Conservation (phyloP, 805 yeast genomes). For the Saturnispora serradocipensis region DNA sequence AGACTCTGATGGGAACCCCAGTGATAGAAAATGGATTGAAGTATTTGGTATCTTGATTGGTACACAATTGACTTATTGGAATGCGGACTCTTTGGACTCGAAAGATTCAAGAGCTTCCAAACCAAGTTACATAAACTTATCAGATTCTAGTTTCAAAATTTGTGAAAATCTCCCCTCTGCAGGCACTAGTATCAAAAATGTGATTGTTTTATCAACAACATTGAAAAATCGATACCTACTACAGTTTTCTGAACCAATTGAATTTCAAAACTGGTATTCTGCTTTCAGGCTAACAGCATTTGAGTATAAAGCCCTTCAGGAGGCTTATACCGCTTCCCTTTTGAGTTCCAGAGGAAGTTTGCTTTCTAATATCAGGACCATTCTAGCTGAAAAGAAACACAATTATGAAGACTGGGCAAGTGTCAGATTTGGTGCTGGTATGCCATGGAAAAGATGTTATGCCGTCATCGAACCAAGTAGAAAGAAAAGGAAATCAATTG, state of each 20-base stretch:
- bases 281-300: conserved; percentile 73
- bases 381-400: conserved; percentile 77
- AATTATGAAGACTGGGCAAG: conserved; percentile 91
- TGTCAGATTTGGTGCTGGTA: conserved; percentile 91
- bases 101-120: conserved; percentile 26
- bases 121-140: conserved; percentile 82
- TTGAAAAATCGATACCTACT: conserved; percentile 78
- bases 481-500: conserved; percentile 35
- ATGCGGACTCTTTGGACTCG: conserved; percentile 52
- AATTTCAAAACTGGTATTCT: conserved; percentile 68
- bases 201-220: conserved; percentile 86
- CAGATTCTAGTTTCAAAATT: conserved; percentile 81
- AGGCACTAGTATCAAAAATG: conserved; percentile 62
- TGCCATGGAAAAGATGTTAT: conserved; percentile 95
- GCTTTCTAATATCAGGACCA: conserved; percentile 75
- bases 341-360: conserved; percentile 85
- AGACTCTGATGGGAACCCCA: conserved; percentile 79
- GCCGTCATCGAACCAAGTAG: conserved; percentile 75
- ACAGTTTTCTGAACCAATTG: conserved; percentile 60
- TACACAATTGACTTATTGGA: conserved; percentile 89
- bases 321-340: conserved; percentile 93
- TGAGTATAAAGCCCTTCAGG: conserved; percentile 79
- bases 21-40: conserved; percentile 80
- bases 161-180: conserved; percentile 53
- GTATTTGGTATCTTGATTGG: conserved; percentile 90